Percentiles rank a stretch among this genome's conserved stretches.
phyloP scores from a whole-genome alignment of 1,284 basidiomycete species.

The Malassezia furfur region DNA sequence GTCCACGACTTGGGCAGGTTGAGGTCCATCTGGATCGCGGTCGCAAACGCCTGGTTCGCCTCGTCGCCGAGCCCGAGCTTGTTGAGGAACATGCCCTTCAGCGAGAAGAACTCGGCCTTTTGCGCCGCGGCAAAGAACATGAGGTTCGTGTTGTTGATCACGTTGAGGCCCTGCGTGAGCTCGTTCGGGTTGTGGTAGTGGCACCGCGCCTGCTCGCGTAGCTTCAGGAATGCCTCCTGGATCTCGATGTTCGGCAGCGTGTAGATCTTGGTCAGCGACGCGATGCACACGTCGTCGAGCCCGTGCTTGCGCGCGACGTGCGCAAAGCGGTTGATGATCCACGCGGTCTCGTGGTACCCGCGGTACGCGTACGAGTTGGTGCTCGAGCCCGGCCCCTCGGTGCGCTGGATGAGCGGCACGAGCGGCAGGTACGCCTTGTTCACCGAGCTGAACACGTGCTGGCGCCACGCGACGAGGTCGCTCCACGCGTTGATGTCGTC shows the following conservation, averaged over 20 bases:
- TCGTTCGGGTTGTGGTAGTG: slow-evolving; percentile 94
- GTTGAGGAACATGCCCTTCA: slow-evolving; percentile 98
- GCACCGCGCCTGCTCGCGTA: slow-evolving; percentile 97
- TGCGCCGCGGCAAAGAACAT: slow-evolving; percentile 93
- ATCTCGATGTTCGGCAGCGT: slow-evolving; percentile 99
- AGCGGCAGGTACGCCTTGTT: slow-evolving; percentile 93
- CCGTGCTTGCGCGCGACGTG: slow-evolving; percentile 97
- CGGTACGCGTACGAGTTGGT: slow-evolving; percentile 78
- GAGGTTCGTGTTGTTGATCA: slow-evolving; percentile 98
- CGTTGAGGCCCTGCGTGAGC: slow-evolving; percentile 83
- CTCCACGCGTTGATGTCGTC: slow-evolving; percentile 99
- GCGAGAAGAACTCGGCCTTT: slow-evolving; percentile 97
- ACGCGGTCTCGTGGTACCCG: slow-evolving; percentile 99
- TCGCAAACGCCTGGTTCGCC: slow-evolving; percentile 72
- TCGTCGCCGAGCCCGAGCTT: slow-evolving; percentile 78
- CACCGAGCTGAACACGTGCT: slow-evolving; percentile 81
- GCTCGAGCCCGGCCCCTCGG: slow-evolving; percentile 52
- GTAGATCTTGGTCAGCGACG: slow-evolving; percentile 91
- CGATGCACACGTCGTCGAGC: slow-evolving; percentile 89
- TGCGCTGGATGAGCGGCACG: slow-evolving; percentile 49
- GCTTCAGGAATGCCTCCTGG: slow-evolving; percentile 95
- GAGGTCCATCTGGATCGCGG: slow-evolving; percentile 80
- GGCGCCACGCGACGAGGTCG: slow-evolving; percentile 93
- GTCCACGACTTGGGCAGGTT: slow-evolving; percentile 93
- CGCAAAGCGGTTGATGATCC: slow-evolving; percentile 99